A percentile compares a stretch with the other conserved stretches of the same genome.
Conservation (phyloP, 169 alveolate genomes). For the Amoebophrya sp. region DNA sequence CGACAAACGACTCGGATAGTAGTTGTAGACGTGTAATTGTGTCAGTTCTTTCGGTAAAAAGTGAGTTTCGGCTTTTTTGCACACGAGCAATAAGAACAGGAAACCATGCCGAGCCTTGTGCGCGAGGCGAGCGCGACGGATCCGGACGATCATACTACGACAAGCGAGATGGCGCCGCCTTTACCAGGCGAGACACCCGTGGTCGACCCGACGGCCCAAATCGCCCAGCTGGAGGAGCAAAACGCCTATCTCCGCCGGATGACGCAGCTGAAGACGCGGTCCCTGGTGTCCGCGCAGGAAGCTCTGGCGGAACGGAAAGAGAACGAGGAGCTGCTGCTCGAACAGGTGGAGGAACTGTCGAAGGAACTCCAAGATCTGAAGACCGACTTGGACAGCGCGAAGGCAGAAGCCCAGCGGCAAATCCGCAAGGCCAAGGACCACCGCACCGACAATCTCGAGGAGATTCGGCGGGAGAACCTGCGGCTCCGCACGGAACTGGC, state of each 20-base stretch:
- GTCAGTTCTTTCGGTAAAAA: too few relatives aligned
- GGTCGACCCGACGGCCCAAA: too few relatives aligned
- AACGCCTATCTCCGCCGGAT: not conserved
- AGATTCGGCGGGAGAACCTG: constrained; percentile 21
- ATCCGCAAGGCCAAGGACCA: not conserved
- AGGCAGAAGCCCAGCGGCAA: too few relatives aligned
- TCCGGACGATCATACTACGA: too few relatives aligned
- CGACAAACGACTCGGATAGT: too few relatives aligned
- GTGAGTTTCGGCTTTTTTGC: too few relatives aligned
- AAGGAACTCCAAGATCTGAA: not conserved
- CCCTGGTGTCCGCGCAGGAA: not conserved
- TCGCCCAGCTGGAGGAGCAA: not conserved
- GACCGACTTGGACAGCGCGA: not conserved
- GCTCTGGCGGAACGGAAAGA: not conserved
- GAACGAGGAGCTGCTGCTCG: not conserved
- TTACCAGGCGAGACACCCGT: too few relatives aligned
- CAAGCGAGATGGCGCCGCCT: too few relatives aligned
- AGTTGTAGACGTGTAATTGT: too few relatives aligned
- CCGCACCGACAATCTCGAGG: not conserved
- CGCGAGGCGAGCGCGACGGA: too few relatives aligned
- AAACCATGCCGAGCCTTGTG: too few relatives aligned
- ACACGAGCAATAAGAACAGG: too few relatives aligned
- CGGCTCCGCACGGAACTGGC: not conserved
- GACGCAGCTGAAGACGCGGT: constrained; percentile 15
- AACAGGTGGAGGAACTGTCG: not conserved